Evolutionary conservation across 257 asterid species (phyloP).

Genomic region (Fraxinus cuspidata): DNA sequence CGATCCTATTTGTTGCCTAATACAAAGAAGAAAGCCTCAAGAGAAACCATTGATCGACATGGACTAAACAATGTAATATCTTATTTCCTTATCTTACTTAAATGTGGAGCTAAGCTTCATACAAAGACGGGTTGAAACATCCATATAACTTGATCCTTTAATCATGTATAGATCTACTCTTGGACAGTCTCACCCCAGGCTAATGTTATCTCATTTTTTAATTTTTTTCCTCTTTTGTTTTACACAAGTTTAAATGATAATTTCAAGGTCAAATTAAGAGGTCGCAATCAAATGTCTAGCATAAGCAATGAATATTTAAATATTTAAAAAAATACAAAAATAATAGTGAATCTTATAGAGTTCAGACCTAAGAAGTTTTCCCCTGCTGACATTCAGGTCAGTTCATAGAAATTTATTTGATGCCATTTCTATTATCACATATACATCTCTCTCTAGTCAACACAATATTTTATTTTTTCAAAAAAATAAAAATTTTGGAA

Average conservation of each 20-base stretch:
- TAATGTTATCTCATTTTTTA: background rate
- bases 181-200: too few species aligned
- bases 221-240: too few species aligned
- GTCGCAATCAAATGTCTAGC: conserved; percentile 43
- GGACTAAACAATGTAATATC: too few species aligned
- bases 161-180: too few species aligned
- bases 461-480: background rate
- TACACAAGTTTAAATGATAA: conserved; percentile 30
- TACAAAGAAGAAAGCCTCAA: too few species aligned
- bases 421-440: conserved; percentile 10
- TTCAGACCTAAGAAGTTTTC: background rate
- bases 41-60: too few species aligned
- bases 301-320: conserved; percentile 20
- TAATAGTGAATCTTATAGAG: conserved; percentile 4
- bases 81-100: too few species aligned
- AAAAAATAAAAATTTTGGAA: background rate
- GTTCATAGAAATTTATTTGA: background rate
- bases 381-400: background rate
- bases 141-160: too few species aligned
- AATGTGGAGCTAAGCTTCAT: too few species aligned
- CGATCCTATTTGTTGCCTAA: too few species aligned
- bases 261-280: conserved; percentile 44
- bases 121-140: too few species aligned
- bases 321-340: background rate
- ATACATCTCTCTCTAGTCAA: background rate